phyloP scores from a whole-genome alignment of 257 asterid genomes.

The Paraleonurus japonicus region DNA sequence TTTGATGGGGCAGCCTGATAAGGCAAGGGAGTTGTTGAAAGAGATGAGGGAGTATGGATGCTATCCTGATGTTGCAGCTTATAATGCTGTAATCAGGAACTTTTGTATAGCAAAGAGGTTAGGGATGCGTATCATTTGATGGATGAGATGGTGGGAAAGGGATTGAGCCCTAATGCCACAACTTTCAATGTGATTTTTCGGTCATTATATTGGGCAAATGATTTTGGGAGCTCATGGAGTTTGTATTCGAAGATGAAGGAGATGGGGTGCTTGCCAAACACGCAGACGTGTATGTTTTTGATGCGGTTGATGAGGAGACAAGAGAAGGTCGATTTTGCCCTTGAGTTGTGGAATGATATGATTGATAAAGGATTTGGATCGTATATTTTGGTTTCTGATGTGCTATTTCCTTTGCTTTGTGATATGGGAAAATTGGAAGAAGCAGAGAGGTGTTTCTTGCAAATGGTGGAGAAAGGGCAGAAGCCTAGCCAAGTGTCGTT shows the following conservation, averaged over 20 bases:
- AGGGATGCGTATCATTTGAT: slow-evolving; percentile 55
- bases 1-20: slow-evolving; percentile 85
- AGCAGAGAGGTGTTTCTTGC: slow-evolving; percentile 89
- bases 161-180: slow-evolving; percentile 79
- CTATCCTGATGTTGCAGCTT: slow-evolving; percentile 85
- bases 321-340: slow-evolving; percentile 68
- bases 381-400: slow-evolving; percentile 64
- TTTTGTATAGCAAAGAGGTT: slow-evolving; percentile 88
- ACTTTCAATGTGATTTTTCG: slow-evolving; percentile 81
- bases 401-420: slow-evolving; percentile 77
- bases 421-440: slow-evolving; percentile 68
- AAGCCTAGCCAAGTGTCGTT: slow-evolving; percentile 75
- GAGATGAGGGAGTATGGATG: slow-evolving; percentile 93
- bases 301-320: slow-evolving; percentile 73
- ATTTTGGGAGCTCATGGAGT: slow-evolving; percentile 65
- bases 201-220: slow-evolving; percentile 65
- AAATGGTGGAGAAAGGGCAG: slow-evolving; percentile 84
- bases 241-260: slow-evolving; percentile 73
- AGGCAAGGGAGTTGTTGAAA: slow-evolving; percentile 76
- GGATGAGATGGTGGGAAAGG: slow-evolving; percentile 72
- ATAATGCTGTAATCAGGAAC: slow-evolving; percentile 80
- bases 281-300: slow-evolving; percentile 86
- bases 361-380: slow-evolving; percentile 83
- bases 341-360: slow-evolving; percentile 93
- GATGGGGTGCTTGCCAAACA: slow-evolving; percentile 66